Conservation (phyloP, 2,329 filamentous ascomycete genomes). For the Exophiala xenobiotica region DNA sequence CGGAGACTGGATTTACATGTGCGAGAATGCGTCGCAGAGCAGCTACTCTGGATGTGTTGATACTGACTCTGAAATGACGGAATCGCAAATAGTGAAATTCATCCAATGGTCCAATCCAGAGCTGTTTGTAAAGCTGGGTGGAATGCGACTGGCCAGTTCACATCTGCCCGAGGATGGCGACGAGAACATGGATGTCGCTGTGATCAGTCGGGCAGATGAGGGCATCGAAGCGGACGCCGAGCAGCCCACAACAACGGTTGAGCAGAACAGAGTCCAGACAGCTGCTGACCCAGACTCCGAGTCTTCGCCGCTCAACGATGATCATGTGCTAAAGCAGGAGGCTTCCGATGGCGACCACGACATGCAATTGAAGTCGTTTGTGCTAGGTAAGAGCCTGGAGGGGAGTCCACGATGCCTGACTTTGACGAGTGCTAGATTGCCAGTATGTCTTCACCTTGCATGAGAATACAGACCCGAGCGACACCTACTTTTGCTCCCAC, state of each 20-base stretch:
- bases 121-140: constrained; percentile 11
- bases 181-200: neutral
- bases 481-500: constrained; percentile 10
- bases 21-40: constrained; percentile 2
- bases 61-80: constrained; percentile 7
- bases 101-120: constrained; percentile 6
- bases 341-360: neutral
- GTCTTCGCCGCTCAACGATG: neutral
- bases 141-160: constrained; percentile 10
- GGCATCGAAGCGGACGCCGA: neutral
- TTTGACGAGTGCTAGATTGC: neutral
- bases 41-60: constrained; percentile 19
- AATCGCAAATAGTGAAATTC: constrained; percentile 12
- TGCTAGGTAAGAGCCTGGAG: neutral
- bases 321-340: neutral
- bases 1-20: constrained; percentile 11
- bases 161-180: constrained; percentile 5
- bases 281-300: too few relatives aligned
- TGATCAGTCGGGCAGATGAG: neutral
- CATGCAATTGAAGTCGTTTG: neutral
- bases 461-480: constrained; percentile 6
- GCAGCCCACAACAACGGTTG: neutral
- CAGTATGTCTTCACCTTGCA: constrained; percentile 7
- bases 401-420: neutral
- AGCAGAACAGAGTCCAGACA: too few relatives aligned